Evolutionary conservation across 2,329 filamentous ascomycete species (phyloP).

Genomic region (Hortaea werneckii): DNA sequence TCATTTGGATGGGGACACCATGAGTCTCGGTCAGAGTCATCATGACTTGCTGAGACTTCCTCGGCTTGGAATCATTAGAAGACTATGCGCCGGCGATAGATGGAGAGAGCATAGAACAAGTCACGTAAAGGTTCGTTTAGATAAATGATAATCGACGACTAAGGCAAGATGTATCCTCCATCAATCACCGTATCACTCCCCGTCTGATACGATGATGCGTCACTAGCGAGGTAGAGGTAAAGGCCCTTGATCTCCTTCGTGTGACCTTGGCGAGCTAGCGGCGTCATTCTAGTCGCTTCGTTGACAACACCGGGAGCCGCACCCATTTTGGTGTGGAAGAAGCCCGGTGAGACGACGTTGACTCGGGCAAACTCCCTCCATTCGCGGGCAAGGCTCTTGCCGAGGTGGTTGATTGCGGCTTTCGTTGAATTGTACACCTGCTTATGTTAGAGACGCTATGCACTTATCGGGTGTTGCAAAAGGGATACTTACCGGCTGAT

Average conservation of each 20-base stretch:
- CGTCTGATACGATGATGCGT: constrained; percentile 24
- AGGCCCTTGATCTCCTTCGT: constrained; percentile 25
- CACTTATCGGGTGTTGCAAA: background rate
- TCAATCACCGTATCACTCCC: constrained; percentile 25
- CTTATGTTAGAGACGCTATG: background rate
- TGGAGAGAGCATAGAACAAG: too few species aligned
- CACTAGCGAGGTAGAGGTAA: constrained; percentile 25
- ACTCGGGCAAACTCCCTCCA: constrained; percentile 48
- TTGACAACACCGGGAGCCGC: constrained; percentile 34
- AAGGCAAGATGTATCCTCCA: constrained; percentile 28
- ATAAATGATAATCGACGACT: constrained; percentile 20
- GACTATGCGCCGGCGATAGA: too few species aligned
- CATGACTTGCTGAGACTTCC: too few species aligned
- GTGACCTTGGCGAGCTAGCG: constrained; percentile 32
- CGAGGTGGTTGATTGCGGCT: constrained; percentile 46
- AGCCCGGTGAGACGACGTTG: constrained; percentile 46
- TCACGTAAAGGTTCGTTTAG: too few species aligned
- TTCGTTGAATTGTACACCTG: constrained; percentile 47
- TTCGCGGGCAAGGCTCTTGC: constrained; percentile 45
- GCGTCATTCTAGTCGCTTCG: constrained; percentile 42
- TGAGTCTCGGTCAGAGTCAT: too few species aligned
- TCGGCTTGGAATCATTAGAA: too few species aligned
- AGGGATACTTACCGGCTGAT: constrained; percentile 36
- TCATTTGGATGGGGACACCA: too few species aligned
- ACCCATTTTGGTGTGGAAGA: constrained; percentile 48